Evolutionary conservation across 2,329 filamentous ascomycete genomes (phyloP), one percentile per base, ranked within the genome.

Genomic region (Diaporthe caulivora): DNA sequence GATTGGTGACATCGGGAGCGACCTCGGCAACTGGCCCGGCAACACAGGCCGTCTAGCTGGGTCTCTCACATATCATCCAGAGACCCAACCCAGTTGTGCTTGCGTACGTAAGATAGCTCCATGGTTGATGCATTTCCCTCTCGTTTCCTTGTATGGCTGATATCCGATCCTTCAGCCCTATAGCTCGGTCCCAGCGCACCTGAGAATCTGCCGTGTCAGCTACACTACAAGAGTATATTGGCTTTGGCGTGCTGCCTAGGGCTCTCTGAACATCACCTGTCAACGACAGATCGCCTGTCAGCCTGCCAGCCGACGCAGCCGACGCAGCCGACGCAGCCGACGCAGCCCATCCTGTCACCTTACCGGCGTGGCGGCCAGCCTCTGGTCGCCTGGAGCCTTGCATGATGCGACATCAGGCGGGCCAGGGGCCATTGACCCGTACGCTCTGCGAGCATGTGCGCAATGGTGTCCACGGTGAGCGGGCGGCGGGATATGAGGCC

Each of bases 311-410:
- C n/a, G n/a, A n/a, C n/a, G n/a, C n/a, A n/a, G n/a, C n/a, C n/a
- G n/a, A n/a, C n/a, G n/a, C n/a, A n/a, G n/a, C 21, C 54, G 13
- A 54, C 15, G 1, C 54, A 15, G 34, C 54, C 42, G 18, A 47
- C 42, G 5, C 42, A 47, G 42, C 13, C 13, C 54, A 24, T 31
- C 54, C 40, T 40, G 53, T n/a, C 29, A 60, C 24, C 54, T 15
- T 9, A n/a, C 55, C n/a, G 55, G 55, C 55, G 31, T 42, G 57
- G 24, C 24, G n/a, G 24, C 24, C 42, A 31, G 31, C 65, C 31
- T 70, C 26, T 49, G 24, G 29, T 58, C 29, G n/a, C 53, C 49
- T 51, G 68, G 68, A 71, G 68, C 68, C 68, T 49, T 54, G 69
- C 44, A 62, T 53, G 55, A 53, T 47, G 42, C 42, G 58, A 72